These are phyloP conservation scores for Prillingera fragicola DNA, from an alignment of 1,284 basidiomycete species.

Conservation along the genomic window DNA sequence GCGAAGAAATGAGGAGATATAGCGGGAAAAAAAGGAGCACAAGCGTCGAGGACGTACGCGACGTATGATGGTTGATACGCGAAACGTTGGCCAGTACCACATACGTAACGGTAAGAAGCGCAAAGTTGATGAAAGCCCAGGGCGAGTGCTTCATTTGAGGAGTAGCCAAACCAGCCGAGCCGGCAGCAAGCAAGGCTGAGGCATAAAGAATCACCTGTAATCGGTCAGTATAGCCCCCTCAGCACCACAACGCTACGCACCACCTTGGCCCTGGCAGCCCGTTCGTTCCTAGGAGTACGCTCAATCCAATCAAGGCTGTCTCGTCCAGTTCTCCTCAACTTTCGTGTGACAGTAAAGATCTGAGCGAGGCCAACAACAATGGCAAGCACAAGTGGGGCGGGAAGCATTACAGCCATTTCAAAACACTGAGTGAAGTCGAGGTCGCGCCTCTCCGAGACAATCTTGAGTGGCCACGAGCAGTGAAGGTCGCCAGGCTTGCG, in stretches of 20 bases:
- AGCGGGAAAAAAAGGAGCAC: constrained; percentile 79
- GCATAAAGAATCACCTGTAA: constrained; percentile 43
- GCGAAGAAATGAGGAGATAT: constrained; percentile 55
- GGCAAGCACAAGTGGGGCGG: constrained; percentile 54
- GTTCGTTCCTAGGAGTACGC: constrained; percentile 48
- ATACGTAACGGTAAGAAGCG: constrained; percentile 29
- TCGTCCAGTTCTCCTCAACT: constrained; percentile 19
- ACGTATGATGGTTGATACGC: constrained; percentile 66
- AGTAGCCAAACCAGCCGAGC: constrained; percentile 56
- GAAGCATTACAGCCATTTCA: constrained; percentile 64
- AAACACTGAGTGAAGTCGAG: constrained; percentile 83
- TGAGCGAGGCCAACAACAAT: constrained; percentile 48
- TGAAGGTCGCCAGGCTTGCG: constrained; percentile 4
- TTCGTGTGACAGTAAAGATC: constrained; percentile 43
- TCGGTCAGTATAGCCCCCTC: constrained; percentile 46
- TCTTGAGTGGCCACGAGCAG: constrained; percentile 35
- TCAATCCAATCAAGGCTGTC: constrained; percentile 13
- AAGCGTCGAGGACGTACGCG: constrained; percentile 66
- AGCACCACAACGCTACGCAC: constrained; percentile 58
- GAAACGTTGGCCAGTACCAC: constrained; percentile 39
- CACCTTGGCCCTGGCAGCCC: constrained; percentile 58
- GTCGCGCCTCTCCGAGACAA: constrained; percentile 55
- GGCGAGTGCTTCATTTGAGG: constrained; percentile 51
- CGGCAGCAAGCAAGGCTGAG: constrained; percentile 51
- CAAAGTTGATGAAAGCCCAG: constrained; percentile 18